Percentiles rank a stretch among this genome's conserved stretches.
Evolutionary conservation across 768 basidiomycete genomes (phyloP).

Genomic region (Tulasnella sp.): DNA sequence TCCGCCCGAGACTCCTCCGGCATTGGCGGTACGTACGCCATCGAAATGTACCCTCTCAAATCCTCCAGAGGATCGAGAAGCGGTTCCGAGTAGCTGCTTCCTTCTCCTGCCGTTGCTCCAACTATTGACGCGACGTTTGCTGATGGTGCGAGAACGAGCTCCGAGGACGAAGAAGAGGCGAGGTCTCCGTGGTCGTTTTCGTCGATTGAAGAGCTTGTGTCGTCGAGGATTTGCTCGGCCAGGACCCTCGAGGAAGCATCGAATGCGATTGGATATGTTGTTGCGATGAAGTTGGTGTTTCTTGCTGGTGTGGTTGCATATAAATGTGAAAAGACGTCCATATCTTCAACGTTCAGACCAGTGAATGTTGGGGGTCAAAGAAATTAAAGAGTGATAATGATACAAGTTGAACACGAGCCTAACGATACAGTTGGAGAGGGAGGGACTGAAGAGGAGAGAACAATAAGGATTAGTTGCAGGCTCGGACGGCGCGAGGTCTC

Average conservation of each 20-base stretch:
- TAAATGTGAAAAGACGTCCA: slow-evolving; percentile 4
- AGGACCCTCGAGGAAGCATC: neutral
- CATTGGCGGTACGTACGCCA: neutral
- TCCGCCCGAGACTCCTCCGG: neutral
- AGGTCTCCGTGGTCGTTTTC: neutral
- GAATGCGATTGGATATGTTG: neutral
- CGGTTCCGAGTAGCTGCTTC: neutral
- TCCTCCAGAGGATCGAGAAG: neutral
- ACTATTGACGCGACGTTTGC: neutral
- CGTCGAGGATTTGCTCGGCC: neutral
- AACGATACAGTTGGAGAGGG: neutral
- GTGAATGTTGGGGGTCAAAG: neutral
- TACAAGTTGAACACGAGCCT: neutral
- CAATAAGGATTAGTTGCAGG: neutral
- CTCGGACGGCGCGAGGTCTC: neutral
- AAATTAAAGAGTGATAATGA: neutral
- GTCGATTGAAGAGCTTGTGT: neutral
- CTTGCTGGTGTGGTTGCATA: neutral
- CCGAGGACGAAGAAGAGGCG: neutral
- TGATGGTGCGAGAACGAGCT: neutral
- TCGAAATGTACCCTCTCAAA: neutral
- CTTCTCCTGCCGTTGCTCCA: neutral
- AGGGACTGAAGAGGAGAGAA: neutral
- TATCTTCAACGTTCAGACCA: neutral
- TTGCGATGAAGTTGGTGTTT: neutral